Evolutionary conservation across 164 flowering plant species (phyloP).

Genomic region (Sedum album): DNA sequence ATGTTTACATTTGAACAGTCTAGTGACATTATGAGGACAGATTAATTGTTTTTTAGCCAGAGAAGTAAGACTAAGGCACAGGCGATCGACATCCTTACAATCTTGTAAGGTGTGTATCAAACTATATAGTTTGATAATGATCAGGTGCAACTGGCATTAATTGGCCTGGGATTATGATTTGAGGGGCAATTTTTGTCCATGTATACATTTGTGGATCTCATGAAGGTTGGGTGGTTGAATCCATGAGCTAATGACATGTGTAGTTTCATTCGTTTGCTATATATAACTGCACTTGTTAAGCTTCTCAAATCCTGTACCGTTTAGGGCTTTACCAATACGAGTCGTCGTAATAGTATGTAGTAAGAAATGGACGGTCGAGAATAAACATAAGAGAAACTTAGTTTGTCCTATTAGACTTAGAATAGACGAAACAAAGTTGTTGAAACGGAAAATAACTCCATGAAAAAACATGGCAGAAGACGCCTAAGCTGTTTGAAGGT

Average conservation of each 20-base stretch:
- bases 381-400: background rate
- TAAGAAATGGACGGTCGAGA: background rate
- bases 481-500: background rate
- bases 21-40: background rate
- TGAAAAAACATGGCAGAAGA: background rate
- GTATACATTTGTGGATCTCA: background rate
- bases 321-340: too few relatives aligned
- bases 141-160: background rate
- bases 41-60: background rate
- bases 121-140: background rate
- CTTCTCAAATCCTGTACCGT: too few relatives aligned
- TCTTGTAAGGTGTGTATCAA: background rate
- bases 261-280: background rate
- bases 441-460: background rate
- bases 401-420: background rate
- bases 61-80: background rate
- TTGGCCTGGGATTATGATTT: background rate
- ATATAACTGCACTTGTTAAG: too few relatives aligned
- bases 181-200: background rate
- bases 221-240: background rate
- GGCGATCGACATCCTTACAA: background rate
- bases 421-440: background rate
- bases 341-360: too few relatives aligned
- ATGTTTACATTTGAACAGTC: too few relatives aligned
- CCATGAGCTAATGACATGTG: background rate